phyloP scores from a whole-genome alignment of 495 filamentous ascomycete genomes.

The Penicillium steckii region DNA sequence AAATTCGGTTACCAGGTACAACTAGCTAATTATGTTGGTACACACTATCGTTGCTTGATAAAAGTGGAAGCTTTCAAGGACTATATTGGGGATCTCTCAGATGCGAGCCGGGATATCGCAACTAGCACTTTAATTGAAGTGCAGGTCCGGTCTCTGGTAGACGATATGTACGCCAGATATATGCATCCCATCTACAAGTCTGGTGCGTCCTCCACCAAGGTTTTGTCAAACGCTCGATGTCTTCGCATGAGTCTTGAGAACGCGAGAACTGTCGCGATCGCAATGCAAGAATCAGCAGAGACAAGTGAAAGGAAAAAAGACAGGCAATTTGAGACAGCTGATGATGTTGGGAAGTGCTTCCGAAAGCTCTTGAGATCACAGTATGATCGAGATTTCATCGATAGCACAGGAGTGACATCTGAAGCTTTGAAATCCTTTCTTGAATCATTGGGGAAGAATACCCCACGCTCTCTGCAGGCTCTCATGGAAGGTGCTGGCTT shows the following conservation, averaged over 20 bases:
- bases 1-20: too few relatives aligned
- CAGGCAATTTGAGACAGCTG: neutral
- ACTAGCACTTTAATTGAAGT: neutral
- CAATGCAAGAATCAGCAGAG: neutral
- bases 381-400: neutral
- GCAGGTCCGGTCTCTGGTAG: neutral
- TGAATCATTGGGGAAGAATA: neutral
- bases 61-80: too few relatives aligned
- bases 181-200: neutral
- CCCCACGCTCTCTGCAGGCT: neutral
- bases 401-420: neutral
- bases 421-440: neutral
- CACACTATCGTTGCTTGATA: too few relatives aligned
- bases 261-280: neutral
- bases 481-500: neutral
- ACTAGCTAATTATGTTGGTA: too few relatives aligned
- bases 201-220: neutral
- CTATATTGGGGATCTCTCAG: too few relatives aligned
- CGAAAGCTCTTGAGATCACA: neutral
- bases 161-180: neutral
- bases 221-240: neutral
- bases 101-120: too few relatives aligned
- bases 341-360: neutral
- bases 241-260: neutral
- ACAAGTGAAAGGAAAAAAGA: neutral